Base-by-base conservation (phyloP, 2,329 filamentous ascomycete species). In the Fusarium burgessii region DNA sequence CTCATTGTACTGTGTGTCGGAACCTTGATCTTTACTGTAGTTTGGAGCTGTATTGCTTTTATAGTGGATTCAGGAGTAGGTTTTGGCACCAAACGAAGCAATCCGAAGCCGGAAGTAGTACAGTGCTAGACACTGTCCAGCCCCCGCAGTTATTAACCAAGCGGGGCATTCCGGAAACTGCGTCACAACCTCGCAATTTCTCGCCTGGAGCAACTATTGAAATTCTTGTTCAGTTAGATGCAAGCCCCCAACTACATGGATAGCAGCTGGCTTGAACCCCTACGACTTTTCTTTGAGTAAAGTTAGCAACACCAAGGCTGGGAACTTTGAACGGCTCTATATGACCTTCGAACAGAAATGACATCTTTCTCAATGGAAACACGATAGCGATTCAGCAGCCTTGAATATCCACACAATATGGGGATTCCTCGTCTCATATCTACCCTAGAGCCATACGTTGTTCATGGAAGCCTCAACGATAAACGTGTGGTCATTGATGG, bases 401-500 rank as follows among this genome's bases (percentile, higher is more conserved):
- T 18, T 36, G 14, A 41, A 35, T 36, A 23, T 33, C 29, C 61
- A 41, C 11, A 7, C 55, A 59, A 46, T 17, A 86, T 92, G 90
- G 90, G 90, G 1, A 89, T 92, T 47, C 86, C 84, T 42, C 84
- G 86, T 68, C 81, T 92, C 8, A 84, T 84, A 47, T 79, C 82
- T 17, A 84, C 85, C 54, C 78, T 92, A 45, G 81, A 85, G 65
- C 86, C 85, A 1, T 90, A 87, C 77, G 85, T 86, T 3, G 78
- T 81, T 32, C 75, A 80, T 20, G 78, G 78, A 11, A 71, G 77
- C 14, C 79, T 92, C 4, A 78, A 80, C 29, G 74, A 76, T 7
- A 80, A 83, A 41, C 74, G 75, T 9, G 80, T 87, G 23, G 85
- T 89, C 46, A 89, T 97, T 60, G 94, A 97, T 77, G 94, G 94